Percentiles rank a stretch among this genome's conserved stretches.
phyloP scores from a whole-genome alignment of 2,329 filamentous ascomycete genomes.

The Verticillium isaacii region DNA sequence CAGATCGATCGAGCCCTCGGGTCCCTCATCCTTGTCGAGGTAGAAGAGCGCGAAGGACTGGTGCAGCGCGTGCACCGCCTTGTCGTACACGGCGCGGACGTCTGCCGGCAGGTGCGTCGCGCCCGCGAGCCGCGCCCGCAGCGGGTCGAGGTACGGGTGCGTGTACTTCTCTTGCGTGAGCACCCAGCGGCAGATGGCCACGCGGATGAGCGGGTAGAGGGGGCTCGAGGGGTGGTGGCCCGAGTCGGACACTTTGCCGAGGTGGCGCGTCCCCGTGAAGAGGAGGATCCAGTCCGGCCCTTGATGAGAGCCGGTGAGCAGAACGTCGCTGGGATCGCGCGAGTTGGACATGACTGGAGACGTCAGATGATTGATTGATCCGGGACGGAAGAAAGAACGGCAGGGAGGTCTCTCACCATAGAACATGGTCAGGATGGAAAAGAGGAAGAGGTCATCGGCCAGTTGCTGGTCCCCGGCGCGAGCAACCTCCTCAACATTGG shows the following conservation, averaged over 20 bases:
- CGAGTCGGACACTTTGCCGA: neutral
- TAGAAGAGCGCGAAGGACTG: slow-evolving; percentile 21
- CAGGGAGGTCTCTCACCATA: slow-evolving; percentile 5
- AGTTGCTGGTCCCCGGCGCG: slow-evolving; percentile 5
- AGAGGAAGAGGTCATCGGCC: slow-evolving; percentile 9
- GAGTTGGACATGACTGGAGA: slow-evolving; percentile 6
- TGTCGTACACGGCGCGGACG: slow-evolving; percentile 19
- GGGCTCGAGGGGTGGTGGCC: slow-evolving; percentile 7
- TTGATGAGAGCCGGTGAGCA: slow-evolving; percentile 4
- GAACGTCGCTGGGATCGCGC: slow-evolving; percentile 6
- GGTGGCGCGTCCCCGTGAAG: slow-evolving; percentile 9
- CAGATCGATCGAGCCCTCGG: slow-evolving; percentile 18
- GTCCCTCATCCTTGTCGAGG: slow-evolving; percentile 2
- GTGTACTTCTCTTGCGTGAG: slow-evolving; percentile 5
- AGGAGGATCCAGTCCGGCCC: slow-evolving; percentile 16
- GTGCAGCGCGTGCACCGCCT: slow-evolving; percentile 27
- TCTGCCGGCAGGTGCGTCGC: slow-evolving; percentile 6
- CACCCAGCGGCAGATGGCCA: slow-evolving; percentile 1
- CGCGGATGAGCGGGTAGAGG: slow-evolving; percentile 10
- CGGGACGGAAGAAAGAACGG: neutral
- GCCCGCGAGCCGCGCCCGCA: slow-evolving; percentile 16
- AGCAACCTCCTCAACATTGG: slow-evolving; percentile 1
- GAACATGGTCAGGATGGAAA: slow-evolving; percentile 12
- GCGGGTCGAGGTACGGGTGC: slow-evolving; percentile 15
- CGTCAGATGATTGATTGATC: no score